Evolutionary conservation across 1,139 yeast species (phyloP).

Genomic region (Yamadazyma aaseri): DNA sequence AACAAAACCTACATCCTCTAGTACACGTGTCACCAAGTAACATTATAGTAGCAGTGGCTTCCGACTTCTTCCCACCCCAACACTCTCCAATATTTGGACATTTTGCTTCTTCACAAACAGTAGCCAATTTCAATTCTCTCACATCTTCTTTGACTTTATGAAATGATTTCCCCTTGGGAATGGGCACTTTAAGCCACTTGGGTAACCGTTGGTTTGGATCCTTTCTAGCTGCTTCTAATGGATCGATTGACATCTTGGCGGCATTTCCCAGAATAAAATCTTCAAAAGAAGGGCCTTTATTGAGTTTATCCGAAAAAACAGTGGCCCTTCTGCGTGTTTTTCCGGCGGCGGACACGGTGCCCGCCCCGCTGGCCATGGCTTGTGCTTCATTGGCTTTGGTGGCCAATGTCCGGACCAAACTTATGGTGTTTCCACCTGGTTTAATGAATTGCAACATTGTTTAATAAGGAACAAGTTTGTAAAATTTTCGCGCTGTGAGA

Average conservation of each 20-base stretch:
- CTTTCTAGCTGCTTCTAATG: conserved; percentile 63
- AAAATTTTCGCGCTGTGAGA: too few relatives aligned
- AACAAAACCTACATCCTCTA: conserved; percentile 96
- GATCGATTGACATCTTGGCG: conserved; percentile 57
- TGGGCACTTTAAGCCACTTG: conserved; percentile 90
- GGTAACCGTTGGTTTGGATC: conserved; percentile 76
- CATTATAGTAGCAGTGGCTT: conserved; percentile 99
- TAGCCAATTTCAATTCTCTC: conserved; percentile 81
- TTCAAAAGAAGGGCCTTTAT: conserved; percentile 89
- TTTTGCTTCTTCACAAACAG: conserved; percentile 97
- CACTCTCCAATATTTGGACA: conserved; percentile 99
- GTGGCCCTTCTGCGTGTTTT: conserved; percentile 46
- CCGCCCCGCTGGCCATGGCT: background rate
- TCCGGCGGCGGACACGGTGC: background rate
- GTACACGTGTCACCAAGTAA: conserved; percentile 98
- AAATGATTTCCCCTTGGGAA: conserved; percentile 87
- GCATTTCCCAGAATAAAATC: conserved; percentile 87
- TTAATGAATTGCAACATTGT: too few relatives aligned
- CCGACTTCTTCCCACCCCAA: conserved; percentile 96
- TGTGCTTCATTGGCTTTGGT: conserved; percentile 10
- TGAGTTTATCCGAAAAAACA: conserved; percentile 66
- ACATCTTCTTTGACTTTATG: conserved; percentile 82
- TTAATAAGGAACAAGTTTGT: too few relatives aligned
- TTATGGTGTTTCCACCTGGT: too few relatives aligned
- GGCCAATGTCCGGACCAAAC: conserved; percentile 8